Conservation (phyloP, 805 yeast species). For the Metschnikowia arizonensis region DNA sequence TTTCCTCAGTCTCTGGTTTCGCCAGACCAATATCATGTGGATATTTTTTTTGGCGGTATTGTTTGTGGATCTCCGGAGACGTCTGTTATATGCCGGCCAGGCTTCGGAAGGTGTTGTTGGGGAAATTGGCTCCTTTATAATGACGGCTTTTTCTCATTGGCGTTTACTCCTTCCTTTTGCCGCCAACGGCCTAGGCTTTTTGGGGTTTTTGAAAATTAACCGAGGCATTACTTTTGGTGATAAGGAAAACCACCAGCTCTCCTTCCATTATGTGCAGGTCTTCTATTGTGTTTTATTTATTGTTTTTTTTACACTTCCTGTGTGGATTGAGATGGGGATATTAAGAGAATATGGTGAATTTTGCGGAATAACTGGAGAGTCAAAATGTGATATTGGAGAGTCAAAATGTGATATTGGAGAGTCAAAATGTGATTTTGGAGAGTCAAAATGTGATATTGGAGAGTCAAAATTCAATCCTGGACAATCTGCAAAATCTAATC, state of each 20-base stretch:
- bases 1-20: constrained; percentile 60
- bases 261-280: constrained; percentile 72
- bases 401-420: no score
- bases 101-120: not conserved
- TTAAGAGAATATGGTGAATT: constrained; percentile 38
- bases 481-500: no score
- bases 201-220: constrained; percentile 55
- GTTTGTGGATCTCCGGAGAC: constrained; percentile 44
- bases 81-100: no score
- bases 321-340: constrained; percentile 54
- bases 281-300: constrained; percentile 72
- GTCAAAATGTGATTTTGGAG: no score
- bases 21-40: constrained; percentile 95
- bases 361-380: constrained; percentile 5
- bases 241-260: constrained; percentile 73
- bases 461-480: no score
- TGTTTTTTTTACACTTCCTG: constrained; percentile 63
- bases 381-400: no score
- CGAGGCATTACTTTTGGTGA: constrained; percentile 92
- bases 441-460: no score
- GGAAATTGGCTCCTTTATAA: constrained; percentile 3
- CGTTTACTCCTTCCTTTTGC: constrained; percentile 45
- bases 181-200: constrained; percentile 51
- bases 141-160: constrained; percentile 19
- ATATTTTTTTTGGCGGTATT: constrained; percentile 54